Percentiles rank a stretch among this genome's conserved stretches.
Conservation (phyloP, 257 asterid species). For the Rubia yunnanensis region DNA sequence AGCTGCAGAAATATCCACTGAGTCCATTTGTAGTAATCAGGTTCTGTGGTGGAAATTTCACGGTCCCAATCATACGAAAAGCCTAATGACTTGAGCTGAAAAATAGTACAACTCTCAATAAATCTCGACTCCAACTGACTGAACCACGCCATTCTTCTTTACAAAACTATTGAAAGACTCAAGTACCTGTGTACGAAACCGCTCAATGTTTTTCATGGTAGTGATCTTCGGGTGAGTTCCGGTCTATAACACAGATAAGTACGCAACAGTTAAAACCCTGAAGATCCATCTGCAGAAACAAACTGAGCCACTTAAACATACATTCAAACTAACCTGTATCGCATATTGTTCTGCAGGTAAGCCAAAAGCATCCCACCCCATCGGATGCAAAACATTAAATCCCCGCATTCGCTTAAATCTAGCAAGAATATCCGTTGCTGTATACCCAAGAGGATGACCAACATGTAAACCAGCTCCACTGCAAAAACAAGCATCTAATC, state of each 20-base stretch:
- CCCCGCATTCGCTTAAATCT: slow-evolving; percentile 95
- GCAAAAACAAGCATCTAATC: slow-evolving; percentile 28
- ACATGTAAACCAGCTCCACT: slow-evolving; percentile 99
- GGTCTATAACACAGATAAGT: slow-evolving; percentile 46
- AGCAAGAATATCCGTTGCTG: slow-evolving; percentile 97
- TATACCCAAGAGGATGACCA: slow-evolving; percentile 98
- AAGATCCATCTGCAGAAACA: slow-evolving; percentile 2
- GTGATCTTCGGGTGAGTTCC: slow-evolving; percentile 92
- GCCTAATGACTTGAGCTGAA: slow-evolving; percentile 88
- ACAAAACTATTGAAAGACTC: background rate
- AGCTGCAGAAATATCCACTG: slow-evolving; percentile 99
- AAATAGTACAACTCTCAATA: slow-evolving; percentile 25
- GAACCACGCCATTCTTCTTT: background rate
- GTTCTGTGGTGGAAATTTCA: slow-evolving; percentile 92
- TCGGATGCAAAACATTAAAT: slow-evolving; percentile 91
- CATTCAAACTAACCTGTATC: slow-evolving; percentile 46
- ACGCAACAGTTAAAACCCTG: slow-evolving; percentile 8
- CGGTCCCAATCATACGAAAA: slow-evolving; percentile 99
- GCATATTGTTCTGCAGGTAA: slow-evolving; percentile 99
- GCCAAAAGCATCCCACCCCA: slow-evolving; percentile 99
- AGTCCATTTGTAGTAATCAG: slow-evolving; percentile 95
- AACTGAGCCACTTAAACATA: background rate
- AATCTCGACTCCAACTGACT: background rate
- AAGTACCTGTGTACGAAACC: slow-evolving; percentile 77
- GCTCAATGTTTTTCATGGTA: slow-evolving; percentile 64